phyloP scores from a whole-genome alignment of 306 rosid genomes.

The Trifolium dubium region DNA sequence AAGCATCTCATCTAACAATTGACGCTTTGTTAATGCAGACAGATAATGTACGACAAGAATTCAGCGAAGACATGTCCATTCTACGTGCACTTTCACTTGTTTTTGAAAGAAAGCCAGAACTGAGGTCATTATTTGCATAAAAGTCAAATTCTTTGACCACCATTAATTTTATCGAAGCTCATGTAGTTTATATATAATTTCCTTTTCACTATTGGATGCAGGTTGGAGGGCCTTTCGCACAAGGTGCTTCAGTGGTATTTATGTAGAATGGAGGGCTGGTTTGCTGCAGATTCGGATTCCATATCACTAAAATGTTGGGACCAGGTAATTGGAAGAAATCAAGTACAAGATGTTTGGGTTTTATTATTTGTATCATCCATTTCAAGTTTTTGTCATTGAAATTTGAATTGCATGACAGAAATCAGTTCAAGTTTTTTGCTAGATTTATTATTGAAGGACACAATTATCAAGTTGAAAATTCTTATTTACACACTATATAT shows the following conservation, averaged over 20 bases:
- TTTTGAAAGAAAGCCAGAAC: constrained; percentile 84
- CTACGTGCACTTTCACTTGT: constrained; percentile 74
- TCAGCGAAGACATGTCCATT: constrained; percentile 79
- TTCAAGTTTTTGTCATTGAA: constrained; percentile 8
- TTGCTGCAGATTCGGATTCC: constrained; percentile 93
- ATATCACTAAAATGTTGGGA: constrained; percentile 95
- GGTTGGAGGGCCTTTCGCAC: constrained; percentile 89
- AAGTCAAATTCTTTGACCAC: not conserved
- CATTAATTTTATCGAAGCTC: constrained; percentile 10
- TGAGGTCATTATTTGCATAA: constrained; percentile 53
- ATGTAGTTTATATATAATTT: constrained; percentile 21
- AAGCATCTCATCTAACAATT: constrained; percentile 41
- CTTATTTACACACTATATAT: not conserved
- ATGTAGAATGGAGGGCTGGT: constrained; percentile 99
- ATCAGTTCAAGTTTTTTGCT: not conserved
- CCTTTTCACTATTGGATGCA: constrained; percentile 44
- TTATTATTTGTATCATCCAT: not conserved
- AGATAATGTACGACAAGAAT: constrained; percentile 66
- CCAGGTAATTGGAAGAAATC: constrained; percentile 59
- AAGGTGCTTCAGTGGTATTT: constrained; percentile 98
- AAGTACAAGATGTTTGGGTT: constrained; percentile 18
- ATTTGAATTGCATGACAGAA: constrained; percentile 18
- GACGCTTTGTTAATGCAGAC: constrained; percentile 62
- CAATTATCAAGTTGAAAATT: not conserved
- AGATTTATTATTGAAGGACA: not conserved